phyloP scores from a whole-genome alignment of 2,329 filamentous ascomycete species.

The Fusarium luffae region DNA sequence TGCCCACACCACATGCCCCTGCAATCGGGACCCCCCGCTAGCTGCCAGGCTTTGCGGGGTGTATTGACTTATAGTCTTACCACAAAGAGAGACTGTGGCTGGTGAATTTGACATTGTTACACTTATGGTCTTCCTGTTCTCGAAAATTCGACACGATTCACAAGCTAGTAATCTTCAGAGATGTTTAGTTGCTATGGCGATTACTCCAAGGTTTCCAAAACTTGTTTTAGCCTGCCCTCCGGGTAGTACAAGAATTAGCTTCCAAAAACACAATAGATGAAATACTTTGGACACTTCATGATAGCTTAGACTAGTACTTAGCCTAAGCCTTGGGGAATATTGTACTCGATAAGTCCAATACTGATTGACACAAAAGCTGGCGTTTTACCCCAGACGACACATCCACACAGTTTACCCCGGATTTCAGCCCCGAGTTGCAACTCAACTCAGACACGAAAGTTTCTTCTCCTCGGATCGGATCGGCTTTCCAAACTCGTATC shows the following conservation, averaged over 20 bases:
- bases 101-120: slow-evolving; percentile 2
- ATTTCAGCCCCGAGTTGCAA: slow-evolving; percentile 1
- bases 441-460: background rate
- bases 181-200: background rate
- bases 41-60: slow-evolving; percentile 9
- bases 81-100: slow-evolving; percentile 23
- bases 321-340: background rate
- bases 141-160: background rate
- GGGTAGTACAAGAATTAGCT: background rate
- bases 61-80: background rate
- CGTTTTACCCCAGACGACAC: background rate
- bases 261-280: background rate
- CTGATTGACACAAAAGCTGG: background rate
- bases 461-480: slow-evolving; percentile 15
- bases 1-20: slow-evolving; percentile 33
- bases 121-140: background rate
- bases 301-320: background rate
- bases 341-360: background rate
- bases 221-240: background rate
- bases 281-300: background rate
- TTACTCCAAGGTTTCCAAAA: no score
- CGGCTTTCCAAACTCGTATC: slow-evolving; percentile 5
- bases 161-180: background rate
- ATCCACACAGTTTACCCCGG: background rate
- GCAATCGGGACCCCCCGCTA: slow-evolving; percentile 38